Evolutionary conservation across 768 basidiomycete species (phyloP).

Genomic region (Tulasnella sp.): DNA sequence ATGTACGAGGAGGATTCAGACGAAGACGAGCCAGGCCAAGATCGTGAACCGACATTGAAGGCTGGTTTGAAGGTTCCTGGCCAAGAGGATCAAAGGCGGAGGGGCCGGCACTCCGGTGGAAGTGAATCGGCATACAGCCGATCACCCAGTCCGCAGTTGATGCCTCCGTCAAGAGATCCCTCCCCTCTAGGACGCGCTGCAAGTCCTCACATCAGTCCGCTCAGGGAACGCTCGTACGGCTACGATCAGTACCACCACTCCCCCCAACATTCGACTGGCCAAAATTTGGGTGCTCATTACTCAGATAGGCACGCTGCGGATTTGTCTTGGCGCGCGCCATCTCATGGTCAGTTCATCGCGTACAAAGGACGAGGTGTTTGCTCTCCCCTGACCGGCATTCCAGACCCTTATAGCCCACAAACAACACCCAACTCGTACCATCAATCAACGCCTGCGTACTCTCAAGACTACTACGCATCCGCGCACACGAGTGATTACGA

Average conservation of each 20-base stretch:
- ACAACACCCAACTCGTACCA: not conserved
- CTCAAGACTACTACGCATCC: not conserved
- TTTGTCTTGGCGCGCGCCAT: not conserved
- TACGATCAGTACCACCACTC: not conserved
- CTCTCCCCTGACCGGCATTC: not conserved
- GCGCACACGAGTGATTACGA: not conserved
- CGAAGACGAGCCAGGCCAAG: not conserved
- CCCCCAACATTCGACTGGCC: not conserved
- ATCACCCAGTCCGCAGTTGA: not conserved
- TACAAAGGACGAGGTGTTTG: not conserved
- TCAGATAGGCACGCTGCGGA: not conserved
- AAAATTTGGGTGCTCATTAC: not conserved
- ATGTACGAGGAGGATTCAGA: not conserved
- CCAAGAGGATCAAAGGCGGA: not conserved
- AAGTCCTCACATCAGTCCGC: not conserved
- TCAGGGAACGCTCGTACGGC: not conserved
- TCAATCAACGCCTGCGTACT: not conserved
- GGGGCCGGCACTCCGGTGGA: not conserved
- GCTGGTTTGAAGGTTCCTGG: not conserved
- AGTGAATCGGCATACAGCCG: not conserved
- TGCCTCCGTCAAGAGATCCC: not conserved
- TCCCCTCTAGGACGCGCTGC: not conserved
- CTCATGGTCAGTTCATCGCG: conserved; percentile 1
- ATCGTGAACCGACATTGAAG: not conserved
- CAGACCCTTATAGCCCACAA: conserved; percentile 4